Evolutionary conservation across 2,329 filamentous ascomycete genomes (phyloP).

Genomic region (Verticillium nubilum): DNA sequence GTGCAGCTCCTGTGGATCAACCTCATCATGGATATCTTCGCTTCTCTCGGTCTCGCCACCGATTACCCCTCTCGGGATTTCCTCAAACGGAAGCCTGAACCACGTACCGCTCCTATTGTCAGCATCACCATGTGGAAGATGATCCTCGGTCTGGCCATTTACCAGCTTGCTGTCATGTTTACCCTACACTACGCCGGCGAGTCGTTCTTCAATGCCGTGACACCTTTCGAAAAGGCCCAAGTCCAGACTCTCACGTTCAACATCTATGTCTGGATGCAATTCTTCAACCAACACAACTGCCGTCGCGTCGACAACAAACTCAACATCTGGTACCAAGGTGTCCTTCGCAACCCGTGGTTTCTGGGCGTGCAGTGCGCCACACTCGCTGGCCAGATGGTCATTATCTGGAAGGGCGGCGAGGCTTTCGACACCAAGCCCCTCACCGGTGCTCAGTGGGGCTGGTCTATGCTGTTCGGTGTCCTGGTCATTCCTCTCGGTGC

Average conservation of each 20-base stretch:
- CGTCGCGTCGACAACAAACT: constrained; percentile 76
- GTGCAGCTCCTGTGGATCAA: constrained; percentile 58
- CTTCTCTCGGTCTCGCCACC: constrained; percentile 42
- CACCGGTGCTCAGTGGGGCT: constrained; percentile 62
- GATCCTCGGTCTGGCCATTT: constrained; percentile 70
- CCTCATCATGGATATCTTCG: constrained; percentile 56
- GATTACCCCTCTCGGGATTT: constrained; percentile 30
- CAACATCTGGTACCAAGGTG: constrained; percentile 72
- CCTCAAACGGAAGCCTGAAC: constrained; percentile 24
- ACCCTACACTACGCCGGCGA: constrained; percentile 55
- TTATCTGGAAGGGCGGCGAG: constrained; percentile 63
- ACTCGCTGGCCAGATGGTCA: constrained; percentile 64
- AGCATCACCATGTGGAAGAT: constrained; percentile 78
- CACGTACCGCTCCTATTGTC: constrained; percentile 35
- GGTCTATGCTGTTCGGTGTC: constrained; percentile 62
- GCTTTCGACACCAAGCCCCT: constrained; percentile 60
- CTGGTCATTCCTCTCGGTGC: constrained; percentile 59
- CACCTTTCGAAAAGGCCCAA: constrained; percentile 18
- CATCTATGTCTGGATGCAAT: constrained; percentile 85
- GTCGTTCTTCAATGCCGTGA: constrained; percentile 33
- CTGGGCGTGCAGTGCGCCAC: constrained; percentile 62
- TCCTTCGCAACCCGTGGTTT: constrained; percentile 73
- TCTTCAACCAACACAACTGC: constrained; percentile 82
- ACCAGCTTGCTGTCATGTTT: constrained; percentile 60
- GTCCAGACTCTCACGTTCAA: constrained; percentile 74